These are phyloP conservation scores for Corymbia citriodora DNA, from an alignment of 441 rosid species.

Conservation along the genomic window DNA sequence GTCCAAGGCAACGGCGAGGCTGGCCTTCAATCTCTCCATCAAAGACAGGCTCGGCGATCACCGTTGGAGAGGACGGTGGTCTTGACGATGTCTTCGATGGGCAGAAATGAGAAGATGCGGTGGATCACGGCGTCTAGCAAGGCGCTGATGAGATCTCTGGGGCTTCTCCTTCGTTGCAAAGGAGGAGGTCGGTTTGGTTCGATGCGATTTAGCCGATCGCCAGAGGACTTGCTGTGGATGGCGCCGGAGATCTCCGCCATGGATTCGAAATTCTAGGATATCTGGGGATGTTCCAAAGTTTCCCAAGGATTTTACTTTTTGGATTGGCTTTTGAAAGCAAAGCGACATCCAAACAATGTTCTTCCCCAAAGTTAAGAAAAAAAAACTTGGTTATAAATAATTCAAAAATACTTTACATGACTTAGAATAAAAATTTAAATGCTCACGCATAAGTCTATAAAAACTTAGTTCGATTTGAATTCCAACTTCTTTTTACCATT, in stretches of 20 bases:
- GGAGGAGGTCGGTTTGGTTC: background rate
- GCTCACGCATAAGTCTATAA: no score
- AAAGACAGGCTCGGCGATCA: background rate
- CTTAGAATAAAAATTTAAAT: no score
- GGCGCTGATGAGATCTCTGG: background rate
- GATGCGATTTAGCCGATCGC: background rate
- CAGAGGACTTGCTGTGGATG: background rate
- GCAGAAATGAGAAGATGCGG: background rate
- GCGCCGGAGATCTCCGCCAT: background rate
- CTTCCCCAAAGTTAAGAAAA: no score
- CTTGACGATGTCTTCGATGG: background rate
- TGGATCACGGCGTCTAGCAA: background rate
- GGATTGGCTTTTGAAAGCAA: no score
- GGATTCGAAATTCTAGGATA: background rate
- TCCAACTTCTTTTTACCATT: no score
- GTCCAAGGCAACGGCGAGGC: background rate
- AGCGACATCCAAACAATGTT: no score
- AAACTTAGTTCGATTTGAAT: no score
- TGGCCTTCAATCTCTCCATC: background rate
- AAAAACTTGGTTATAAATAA: no score
- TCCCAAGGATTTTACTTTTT: background rate
- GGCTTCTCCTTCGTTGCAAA: background rate
- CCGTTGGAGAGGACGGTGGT: background rate
- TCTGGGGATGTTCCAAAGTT: background rate
- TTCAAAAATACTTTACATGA: no score